Evolutionary conservation across 2,329 filamentous ascomycete species (phyloP).

Genomic region (Trichoderma atroviride): DNA sequence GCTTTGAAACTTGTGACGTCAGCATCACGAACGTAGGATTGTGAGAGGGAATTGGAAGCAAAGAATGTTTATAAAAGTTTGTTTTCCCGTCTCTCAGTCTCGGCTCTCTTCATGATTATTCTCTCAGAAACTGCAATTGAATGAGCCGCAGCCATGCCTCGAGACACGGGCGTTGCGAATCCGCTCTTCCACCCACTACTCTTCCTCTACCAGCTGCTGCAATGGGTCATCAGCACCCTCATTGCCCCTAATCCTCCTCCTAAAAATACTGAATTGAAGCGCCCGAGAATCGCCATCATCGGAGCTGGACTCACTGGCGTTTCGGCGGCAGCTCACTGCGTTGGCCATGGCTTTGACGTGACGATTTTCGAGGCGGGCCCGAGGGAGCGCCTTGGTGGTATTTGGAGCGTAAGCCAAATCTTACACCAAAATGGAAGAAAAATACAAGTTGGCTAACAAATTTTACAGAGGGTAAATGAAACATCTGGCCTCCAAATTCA

Average conservation of each 20-base stretch:
- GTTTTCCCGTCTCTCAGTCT: not conserved
- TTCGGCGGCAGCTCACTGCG: conserved; percentile 77
- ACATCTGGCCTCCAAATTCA: conserved; percentile 84
- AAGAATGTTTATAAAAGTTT: not conserved
- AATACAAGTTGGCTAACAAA: no score
- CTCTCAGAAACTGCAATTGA: not conserved
- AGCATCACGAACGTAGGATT: conserved; percentile 26
- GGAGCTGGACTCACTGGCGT: conserved; percentile 74
- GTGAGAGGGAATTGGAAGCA: no score
- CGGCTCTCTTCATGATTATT: not conserved
- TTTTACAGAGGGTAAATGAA: conserved; percentile 72
- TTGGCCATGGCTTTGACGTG: conserved; percentile 84
- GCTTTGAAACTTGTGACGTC: conserved; percentile 34
- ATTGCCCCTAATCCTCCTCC: conserved; percentile 72
- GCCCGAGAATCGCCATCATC: conserved; percentile 70
- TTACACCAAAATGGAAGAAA: no score
- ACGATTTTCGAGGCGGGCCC: conserved; percentile 74
- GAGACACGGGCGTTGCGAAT: conserved; percentile 36
- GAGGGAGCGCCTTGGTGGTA: conserved; percentile 70
- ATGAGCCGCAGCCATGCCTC: conserved; percentile 10
- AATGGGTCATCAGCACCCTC: conserved; percentile 64
- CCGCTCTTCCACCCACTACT: conserved; percentile 57
- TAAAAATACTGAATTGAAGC: conserved; percentile 56
- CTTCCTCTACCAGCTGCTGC: conserved; percentile 65
- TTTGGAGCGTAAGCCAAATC: conserved; percentile 67